Evolutionary conservation across 257 asterid genomes (phyloP).

Genomic region (Capsicum pubescens): DNA sequence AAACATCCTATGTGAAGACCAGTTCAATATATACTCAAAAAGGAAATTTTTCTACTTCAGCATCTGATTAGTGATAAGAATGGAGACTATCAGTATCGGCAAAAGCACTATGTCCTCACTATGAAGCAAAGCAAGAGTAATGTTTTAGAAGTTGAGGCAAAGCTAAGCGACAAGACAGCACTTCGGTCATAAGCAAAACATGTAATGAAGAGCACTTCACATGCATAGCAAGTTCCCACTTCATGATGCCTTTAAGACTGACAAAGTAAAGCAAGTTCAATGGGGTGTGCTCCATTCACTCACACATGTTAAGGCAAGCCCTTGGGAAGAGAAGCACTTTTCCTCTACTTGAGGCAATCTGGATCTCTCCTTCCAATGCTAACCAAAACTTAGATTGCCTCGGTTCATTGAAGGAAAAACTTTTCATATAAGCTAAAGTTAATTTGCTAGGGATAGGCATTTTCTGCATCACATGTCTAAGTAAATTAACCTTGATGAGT

Average conservation of each 20-base stretch:
- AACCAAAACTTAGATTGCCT: slow-evolving; percentile 22
- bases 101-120: neutral
- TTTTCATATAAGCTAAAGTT: neutral
- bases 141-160: neutral
- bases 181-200: slow-evolving; percentile 13
- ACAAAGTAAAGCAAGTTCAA: too few relatives aligned
- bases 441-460: neutral
- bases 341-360: slow-evolving; percentile 20
- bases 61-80: slow-evolving; percentile 17
- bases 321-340: slow-evolving; percentile 9
- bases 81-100: neutral
- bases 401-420: neutral
- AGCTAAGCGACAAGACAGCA: neutral
- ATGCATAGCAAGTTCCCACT: neutral
- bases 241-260: neutral
- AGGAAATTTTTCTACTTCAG: neutral
- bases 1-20: slow-evolving; percentile 1
- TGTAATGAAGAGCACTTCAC: neutral
- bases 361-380: neutral
- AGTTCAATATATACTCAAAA: neutral
- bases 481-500: neutral
- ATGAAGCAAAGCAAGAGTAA: neutral
- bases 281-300: neutral
- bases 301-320: neutral
- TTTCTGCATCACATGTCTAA: neutral